Conservation (phyloP, 352 stramenopile species). For the Pythium dissimile region DNA sequence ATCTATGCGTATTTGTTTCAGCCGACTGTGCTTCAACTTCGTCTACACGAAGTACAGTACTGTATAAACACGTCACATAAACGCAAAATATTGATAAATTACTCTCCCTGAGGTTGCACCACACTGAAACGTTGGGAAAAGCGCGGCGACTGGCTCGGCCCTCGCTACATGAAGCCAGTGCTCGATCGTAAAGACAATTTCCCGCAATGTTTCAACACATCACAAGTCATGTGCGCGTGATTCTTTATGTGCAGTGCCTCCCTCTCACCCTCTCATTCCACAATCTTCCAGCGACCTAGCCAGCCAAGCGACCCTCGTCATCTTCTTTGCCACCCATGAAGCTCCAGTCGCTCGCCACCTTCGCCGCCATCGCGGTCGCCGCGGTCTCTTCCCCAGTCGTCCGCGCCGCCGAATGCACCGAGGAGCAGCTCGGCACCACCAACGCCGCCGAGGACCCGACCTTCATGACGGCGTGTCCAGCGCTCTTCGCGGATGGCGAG, state of each 20-base stretch:
- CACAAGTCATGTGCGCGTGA: no score
- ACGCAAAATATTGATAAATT: no score
- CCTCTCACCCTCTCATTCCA: neutral
- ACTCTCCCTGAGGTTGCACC: no score
- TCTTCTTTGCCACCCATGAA: neutral
- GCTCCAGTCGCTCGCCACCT: neutral
- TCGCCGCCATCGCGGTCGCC: neutral
- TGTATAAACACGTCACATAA: neutral
- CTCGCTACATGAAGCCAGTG: no score
- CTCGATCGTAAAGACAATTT: no score
- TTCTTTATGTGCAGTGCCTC: no score
- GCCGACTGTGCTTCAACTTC: neutral
- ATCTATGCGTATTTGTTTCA: neutral
- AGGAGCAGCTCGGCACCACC: neutral
- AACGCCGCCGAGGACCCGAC: neutral
- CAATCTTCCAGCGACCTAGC: neutral
- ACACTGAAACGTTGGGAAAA: no score
- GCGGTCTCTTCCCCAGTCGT: no score
- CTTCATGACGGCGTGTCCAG: conserved; percentile 5
- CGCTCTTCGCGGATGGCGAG: neutral
- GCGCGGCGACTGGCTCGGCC: no score
- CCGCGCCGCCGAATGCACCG: conserved; percentile 3
- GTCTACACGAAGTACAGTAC: no score
- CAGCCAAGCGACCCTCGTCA: neutral
- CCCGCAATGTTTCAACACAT: no score